Base-by-base conservation (phyloP, 176 grass and related monocot species). In the Thinopyrum elongatum region DNA sequence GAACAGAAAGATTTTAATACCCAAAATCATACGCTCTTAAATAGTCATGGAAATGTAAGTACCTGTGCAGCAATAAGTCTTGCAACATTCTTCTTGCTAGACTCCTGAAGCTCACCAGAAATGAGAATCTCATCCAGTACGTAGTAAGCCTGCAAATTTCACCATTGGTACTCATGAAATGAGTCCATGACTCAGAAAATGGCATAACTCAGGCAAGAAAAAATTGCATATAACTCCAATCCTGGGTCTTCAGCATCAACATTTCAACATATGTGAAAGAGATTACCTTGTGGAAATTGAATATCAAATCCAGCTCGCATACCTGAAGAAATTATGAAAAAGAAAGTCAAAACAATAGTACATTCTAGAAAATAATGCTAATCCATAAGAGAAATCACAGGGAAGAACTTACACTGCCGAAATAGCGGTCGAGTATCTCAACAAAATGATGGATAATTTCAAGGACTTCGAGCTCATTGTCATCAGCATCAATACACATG, bases 361-460 rank as follows among this genome's bases (percentile, higher is more conserved):
- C 21, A 74, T 30, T 80, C 34, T 35, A 35, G 34, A 35, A 74
- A 89, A 68, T 21, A 84, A 58, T 21, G 57, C 74, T 9, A 47
- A 69, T 19, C 8, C n/a, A 19, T 25, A 23, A 10, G 3, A 63
- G 1, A 28, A 34, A 46, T 4, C 21, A 42, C 41, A 80, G n/a
- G 3, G 22, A 76, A 70, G 3, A 12, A 76, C 92, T 96, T 62
- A 99, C 97, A 39, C 97, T 99, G 87, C 97, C 97, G 87, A 99
- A 99, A 88, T 99, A 99, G 8, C 97, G 90, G 82, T 99, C 97
- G 17, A 99, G 60, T 94, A 94, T 96, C 87, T 96, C 94, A 57
- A 99, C 97, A 13, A 99, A 99, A 80, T 99, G 94, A 82, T 99
- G 97, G 57, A 99, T 99, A 44, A 99, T 94, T 82, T 99, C 97